phyloP scores from a whole-genome alignment of 2,329 filamentous ascomycete genomes.

The Talaromyces sp. region DNA sequence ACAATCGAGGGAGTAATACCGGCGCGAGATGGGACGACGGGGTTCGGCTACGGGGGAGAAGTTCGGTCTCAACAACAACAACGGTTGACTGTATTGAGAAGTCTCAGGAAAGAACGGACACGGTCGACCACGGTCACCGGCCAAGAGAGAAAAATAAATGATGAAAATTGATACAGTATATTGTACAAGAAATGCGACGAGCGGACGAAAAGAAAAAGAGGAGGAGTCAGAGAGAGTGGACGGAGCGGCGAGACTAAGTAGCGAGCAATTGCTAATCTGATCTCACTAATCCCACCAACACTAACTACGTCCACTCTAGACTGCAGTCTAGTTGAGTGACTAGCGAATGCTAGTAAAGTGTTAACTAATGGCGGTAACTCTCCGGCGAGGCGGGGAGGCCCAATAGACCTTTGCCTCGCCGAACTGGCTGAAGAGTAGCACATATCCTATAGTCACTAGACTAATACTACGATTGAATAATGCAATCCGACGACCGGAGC shows the following conservation, averaged over 20 bases:
- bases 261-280: slow-evolving; percentile 13
- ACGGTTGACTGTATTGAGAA: not conserved
- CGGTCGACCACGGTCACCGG: not conserved
- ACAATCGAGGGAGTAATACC: not conserved
- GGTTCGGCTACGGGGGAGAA: slow-evolving; percentile 19
- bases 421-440: slow-evolving; percentile 7
- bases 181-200: slow-evolving; percentile 29
- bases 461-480: not conserved
- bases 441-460: not conserved
- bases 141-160: slow-evolving; percentile 25
- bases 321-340: not conserved
- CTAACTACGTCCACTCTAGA: slow-evolving; percentile 1
- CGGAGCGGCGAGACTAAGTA: slow-evolving; percentile 24
- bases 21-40: slow-evolving; percentile 1
- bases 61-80: slow-evolving; percentile 1
- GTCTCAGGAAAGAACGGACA: not conserved
- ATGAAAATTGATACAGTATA: slow-evolving; percentile 30
- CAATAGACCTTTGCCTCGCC: slow-evolving; percentile 11
- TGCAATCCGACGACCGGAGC: slow-evolving; percentile 7
- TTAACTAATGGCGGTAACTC: slow-evolving; percentile 4
- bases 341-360: slow-evolving; percentile 3
- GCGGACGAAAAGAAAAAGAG: slow-evolving; percentile 22
- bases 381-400: slow-evolving; percentile 17
- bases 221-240: slow-evolving; percentile 18
- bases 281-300: slow-evolving; percentile 10